Conservation (phyloP, 2,329 filamentous ascomycete species). For the Claviceps sp. region DNA sequence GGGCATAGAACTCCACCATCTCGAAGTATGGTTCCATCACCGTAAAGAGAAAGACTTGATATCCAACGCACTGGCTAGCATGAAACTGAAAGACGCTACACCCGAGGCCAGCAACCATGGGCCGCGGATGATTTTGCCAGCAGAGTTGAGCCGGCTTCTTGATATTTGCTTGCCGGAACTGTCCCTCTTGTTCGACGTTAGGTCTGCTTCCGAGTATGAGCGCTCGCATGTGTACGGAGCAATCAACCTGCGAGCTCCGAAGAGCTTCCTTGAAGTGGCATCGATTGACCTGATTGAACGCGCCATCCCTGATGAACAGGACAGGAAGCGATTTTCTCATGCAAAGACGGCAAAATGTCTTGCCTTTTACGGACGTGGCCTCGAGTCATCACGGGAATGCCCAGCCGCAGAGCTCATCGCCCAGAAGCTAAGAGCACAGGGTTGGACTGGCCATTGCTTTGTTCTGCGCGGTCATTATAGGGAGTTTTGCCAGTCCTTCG, state of each 20-base stretch:
- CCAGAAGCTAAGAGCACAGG: conserved; percentile 30
- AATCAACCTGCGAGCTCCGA: conserved; percentile 36
- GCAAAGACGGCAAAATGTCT: conserved; percentile 35
- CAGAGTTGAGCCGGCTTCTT: conserved; percentile 35
- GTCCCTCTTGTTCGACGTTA: conserved; percentile 35
- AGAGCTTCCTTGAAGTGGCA: conserved; percentile 33
- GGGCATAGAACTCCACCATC: conserved; percentile 35
- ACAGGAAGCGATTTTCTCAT: conserved; percentile 30
- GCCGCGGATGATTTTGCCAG: conserved; percentile 36
- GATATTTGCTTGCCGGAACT: conserved; percentile 34
- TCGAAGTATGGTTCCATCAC: conserved; percentile 43
- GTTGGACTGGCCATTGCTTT: conserved; percentile 39
- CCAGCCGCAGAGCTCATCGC: conserved; percentile 32
- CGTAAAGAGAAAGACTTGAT: conserved; percentile 35
- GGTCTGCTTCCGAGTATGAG: conserved; percentile 32
- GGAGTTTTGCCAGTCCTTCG: conserved; percentile 40
- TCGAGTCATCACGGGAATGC: conserved; percentile 38
- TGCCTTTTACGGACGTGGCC: conserved; percentile 37
- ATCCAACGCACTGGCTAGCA: conserved; percentile 29
- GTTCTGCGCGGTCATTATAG: conserved; percentile 42
- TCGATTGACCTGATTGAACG: conserved; percentile 37
- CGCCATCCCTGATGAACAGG: conserved; percentile 34
- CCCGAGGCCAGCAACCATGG: conserved; percentile 16
- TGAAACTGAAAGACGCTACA: conserved; percentile 26
- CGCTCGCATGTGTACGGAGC: conserved; percentile 38